Conservation (phyloP, 1,284 basidiomycete genomes). For the Trichosporon coremiiforme region DNA sequence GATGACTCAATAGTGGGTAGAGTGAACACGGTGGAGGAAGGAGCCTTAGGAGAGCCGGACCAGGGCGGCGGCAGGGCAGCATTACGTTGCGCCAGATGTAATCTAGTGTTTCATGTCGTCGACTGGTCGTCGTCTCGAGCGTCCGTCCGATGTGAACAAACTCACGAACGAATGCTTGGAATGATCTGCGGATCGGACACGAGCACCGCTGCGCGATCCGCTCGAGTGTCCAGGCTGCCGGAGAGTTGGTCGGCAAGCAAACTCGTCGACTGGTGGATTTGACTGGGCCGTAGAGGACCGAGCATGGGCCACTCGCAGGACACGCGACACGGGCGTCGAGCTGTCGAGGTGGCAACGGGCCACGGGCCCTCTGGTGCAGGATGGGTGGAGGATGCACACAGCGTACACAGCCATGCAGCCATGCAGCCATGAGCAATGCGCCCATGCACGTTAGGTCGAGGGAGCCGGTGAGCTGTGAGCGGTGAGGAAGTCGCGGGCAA, state of each 20-base stretch:
- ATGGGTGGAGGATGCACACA: background rate
- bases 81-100: conserved; percentile 6
- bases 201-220: too few relatives aligned
- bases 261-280: background rate
- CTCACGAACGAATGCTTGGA: conserved; percentile 2
- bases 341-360: too few relatives aligned
- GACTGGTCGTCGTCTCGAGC: background rate
- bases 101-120: conserved; percentile 9
- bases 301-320: background rate
- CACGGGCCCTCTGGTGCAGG: too few relatives aligned
- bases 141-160: background rate
- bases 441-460: background rate
- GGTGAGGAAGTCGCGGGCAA: too few relatives aligned
- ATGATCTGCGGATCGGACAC: background rate
- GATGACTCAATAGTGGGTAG: conserved; percentile 9
- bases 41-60: background rate
- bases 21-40: background rate
- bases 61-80: conserved; percentile 4
- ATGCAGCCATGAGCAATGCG: background rate
- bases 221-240: background rate
- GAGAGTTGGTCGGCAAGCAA: conserved; percentile 1
- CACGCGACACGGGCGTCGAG: too few relatives aligned
- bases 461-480: too few relatives aligned
- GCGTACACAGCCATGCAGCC: background rate
- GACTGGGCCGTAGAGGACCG: too few relatives aligned